These are phyloP conservation scores for Kurtzmaniella quercitrusa DNA, from an alignment of 1,139 yeast genomes.

Conservation along the genomic window DNA sequence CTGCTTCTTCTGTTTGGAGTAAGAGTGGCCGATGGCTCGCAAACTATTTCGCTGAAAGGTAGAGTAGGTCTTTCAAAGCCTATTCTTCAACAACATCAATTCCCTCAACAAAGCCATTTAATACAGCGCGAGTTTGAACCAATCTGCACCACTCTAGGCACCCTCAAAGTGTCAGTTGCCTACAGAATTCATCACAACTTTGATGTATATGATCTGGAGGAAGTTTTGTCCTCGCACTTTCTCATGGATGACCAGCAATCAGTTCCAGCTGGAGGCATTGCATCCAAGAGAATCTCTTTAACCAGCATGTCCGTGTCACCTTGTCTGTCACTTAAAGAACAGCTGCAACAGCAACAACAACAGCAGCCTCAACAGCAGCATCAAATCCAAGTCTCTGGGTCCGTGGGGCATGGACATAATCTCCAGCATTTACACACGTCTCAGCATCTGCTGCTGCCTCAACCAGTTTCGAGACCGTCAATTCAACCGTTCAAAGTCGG, in stretches of 20 bases:
- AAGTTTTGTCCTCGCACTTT: constrained; percentile 57
- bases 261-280: constrained; percentile 3
- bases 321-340: constrained; percentile 16
- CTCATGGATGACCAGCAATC: constrained; percentile 37
- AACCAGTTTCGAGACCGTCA: constrained; percentile 18
- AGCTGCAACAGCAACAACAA: not conserved
- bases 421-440: not conserved
- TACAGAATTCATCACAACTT: constrained; percentile 73
- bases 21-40: constrained; percentile 70
- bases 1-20: constrained; percentile 44
- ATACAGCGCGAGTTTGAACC: constrained; percentile 63
- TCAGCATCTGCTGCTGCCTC: constrained; percentile 2
- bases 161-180: constrained; percentile 69
- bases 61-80: constrained; percentile 78
- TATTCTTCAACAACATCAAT: constrained; percentile 45
- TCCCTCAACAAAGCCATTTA: constrained; percentile 47
- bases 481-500: constrained; percentile 63
- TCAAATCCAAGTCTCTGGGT: not conserved
- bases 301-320: constrained; percentile 30
- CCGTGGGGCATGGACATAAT: not conserved
- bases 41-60: constrained; percentile 76
- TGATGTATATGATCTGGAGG: constrained; percentile 63
- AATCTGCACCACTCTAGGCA: constrained; percentile 71
- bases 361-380: no score
- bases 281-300: constrained; percentile 7